Conservation (phyloP, 768 basidiomycete species). For the Sporobolomyces phaffii region DNA sequence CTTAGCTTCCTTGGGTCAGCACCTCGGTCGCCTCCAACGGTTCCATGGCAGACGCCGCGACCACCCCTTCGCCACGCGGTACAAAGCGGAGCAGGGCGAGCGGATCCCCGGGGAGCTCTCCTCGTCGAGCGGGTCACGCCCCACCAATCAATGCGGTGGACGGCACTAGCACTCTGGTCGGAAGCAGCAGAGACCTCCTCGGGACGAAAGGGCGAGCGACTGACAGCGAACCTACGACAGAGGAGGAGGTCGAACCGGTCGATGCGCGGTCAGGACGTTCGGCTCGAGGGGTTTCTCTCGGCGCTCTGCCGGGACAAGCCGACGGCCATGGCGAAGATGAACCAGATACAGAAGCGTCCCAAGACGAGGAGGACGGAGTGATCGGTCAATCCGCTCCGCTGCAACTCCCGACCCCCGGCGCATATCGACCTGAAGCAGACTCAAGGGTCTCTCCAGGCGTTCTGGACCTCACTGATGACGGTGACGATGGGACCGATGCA, state of each 20-base stretch:
- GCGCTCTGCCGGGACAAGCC: background rate
- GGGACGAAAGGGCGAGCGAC: background rate
- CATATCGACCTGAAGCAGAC: too few relatives aligned
- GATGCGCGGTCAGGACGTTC: background rate
- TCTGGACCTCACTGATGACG: constrained; percentile 27
- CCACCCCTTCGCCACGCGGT: background rate
- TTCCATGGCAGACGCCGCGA: too few relatives aligned
- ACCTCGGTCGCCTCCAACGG: too few relatives aligned
- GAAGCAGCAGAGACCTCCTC: constrained; percentile 9
- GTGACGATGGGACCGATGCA: constrained; percentile 11
- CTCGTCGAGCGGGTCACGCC: background rate
- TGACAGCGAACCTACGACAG: constrained; percentile 3
- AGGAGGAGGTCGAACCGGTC: background rate
- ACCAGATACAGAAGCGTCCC: background rate
- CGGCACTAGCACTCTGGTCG: background rate
- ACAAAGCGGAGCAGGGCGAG: background rate
- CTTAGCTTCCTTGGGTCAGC: too few relatives aligned
- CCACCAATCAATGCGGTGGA: background rate
- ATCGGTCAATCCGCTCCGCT: background rate
- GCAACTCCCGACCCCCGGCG: background rate
- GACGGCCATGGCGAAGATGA: background rate
- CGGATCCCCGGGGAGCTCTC: background rate
- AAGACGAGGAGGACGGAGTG: background rate
- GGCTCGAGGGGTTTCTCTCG: background rate
- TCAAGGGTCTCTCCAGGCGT: background rate